These are phyloP conservation scores for Candida golubevii DNA, from an alignment of 805 yeast species.

Conservation along the genomic window DNA sequence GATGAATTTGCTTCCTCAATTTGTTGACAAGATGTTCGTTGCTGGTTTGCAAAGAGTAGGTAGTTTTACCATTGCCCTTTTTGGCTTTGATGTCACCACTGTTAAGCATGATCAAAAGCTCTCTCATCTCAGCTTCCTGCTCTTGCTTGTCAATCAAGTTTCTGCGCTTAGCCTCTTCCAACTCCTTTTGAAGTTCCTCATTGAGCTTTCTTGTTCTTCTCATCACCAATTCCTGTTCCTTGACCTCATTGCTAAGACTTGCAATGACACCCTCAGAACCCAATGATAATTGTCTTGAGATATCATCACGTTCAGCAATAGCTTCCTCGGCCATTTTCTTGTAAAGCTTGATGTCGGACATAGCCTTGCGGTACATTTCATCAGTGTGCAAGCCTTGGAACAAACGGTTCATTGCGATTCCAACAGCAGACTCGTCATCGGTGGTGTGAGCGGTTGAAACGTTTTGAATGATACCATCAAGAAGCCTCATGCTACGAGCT, in stretches of 20 bases:
- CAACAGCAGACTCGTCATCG: conserved; percentile 49
- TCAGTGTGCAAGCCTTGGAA: conserved; percentile 75
- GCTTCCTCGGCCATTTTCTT: conserved; percentile 27
- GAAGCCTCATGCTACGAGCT: conserved; percentile 52
- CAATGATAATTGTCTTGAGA: conserved; percentile 60
- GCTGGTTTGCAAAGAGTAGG: conserved; percentile 31
- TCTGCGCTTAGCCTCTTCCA: conserved; percentile 59
- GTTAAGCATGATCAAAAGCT: conserved; percentile 60
- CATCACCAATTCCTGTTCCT: conserved; percentile 59
- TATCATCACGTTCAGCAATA: conserved; percentile 42
- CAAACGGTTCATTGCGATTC: conserved; percentile 70
- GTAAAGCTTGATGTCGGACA: conserved; percentile 20
- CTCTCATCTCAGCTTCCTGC: conserved; percentile 74
- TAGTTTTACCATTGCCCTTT: conserved; percentile 34
- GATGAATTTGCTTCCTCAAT: conserved; percentile 42
- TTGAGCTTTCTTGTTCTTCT: conserved; percentile 57
- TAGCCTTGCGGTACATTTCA: conserved; percentile 75
- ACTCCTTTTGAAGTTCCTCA: conserved; percentile 54
- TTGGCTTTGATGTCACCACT: conserved; percentile 33
- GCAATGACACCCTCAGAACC: conserved; percentile 76
- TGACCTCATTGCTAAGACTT: conserved; percentile 54
- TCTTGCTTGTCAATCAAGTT: conserved; percentile 64
- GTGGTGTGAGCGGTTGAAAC: conserved; percentile 51
- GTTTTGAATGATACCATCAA: conserved; percentile 63
- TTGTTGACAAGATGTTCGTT: conserved; percentile 36